Base-by-base conservation (phyloP, 352 stramenopile species). In the Pythium dissimile region DNA sequence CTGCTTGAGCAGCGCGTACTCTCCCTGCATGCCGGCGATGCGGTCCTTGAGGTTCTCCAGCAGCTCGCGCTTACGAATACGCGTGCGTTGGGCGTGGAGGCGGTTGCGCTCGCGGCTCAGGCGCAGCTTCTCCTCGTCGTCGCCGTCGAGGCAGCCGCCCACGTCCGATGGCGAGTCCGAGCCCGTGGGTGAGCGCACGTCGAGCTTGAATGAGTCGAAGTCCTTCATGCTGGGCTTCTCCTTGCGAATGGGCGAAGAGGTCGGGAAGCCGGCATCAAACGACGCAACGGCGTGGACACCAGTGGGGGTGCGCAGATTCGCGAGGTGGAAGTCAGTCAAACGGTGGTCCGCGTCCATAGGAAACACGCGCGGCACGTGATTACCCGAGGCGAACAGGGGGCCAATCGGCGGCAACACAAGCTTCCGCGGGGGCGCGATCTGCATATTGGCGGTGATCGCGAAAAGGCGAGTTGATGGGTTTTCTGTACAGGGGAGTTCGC, bases 91-190 rank as follows among this genome's bases (percentile, higher is more conserved):
- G 3, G 81, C 78, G 45, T 91, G 81, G 15, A 91, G 67, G 0
- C 81, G 81, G 59, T 91, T 91, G 28, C 81, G 81, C 39, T 91
- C 81, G 44, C 81, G 75, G 61, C 75, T 89, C 3, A 91, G 67
- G 23, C 81, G 81, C 47, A 89, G 59, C 48, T 89, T 89, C 53
- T 85, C 79, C 31, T 88, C 75, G 41, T 85, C 80, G 9, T 54
- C 54, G 35, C 28, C 61, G 49, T 35, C 55, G 15, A 45, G 23
- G 16, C 10, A 30, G 20, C 43, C 24, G 11, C 23, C 24, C 12
- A 57, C 46, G 48, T 76, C 61, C 0, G 54, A 59, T 6, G 67
- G 55, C 27, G 59, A 66, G n/a, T 66, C 71, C 41, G 73, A 88
- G 60, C 77, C 66, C 30, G 76, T 39, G 13, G 54, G 54, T 5